phyloP scores from a whole-genome alignment of 306 rosid species.

The Clitoria ternatea region DNA sequence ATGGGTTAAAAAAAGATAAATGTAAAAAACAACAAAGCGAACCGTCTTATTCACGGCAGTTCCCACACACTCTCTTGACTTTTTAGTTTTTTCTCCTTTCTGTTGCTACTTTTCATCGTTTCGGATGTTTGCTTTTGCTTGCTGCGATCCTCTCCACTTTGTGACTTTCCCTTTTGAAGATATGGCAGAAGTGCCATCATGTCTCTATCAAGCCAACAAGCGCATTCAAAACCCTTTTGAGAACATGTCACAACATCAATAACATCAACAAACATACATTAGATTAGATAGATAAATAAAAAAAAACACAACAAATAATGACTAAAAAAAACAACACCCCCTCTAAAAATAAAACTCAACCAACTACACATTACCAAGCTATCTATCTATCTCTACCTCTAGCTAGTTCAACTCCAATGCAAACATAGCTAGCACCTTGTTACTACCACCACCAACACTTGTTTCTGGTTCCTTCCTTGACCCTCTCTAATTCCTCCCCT shows the following conservation, averaged over 20 bases:
- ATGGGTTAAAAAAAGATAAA: background rate
- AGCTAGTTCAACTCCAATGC: slow-evolving; percentile 39
- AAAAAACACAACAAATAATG: too few species aligned
- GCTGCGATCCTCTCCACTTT: slow-evolving; percentile 37
- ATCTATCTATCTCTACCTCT: too few species aligned
- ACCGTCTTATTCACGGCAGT: slow-evolving; percentile 65
- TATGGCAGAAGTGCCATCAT: slow-evolving; percentile 30
- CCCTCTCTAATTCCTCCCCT: background rate
- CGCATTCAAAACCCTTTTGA: slow-evolving; percentile 27
- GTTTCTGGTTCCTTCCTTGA: slow-evolving; percentile 33
- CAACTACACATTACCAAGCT: background rate
- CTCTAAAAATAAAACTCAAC: background rate
- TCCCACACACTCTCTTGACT: slow-evolving; percentile 65
- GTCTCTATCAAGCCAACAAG: slow-evolving; percentile 16
- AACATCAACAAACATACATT: background rate
- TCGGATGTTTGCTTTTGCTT: slow-evolving; percentile 41
- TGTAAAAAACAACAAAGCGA: slow-evolving; percentile 27
- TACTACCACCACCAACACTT: background rate
- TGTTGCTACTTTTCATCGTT: slow-evolving; percentile 41
- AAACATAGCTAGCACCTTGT: background rate
- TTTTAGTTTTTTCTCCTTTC: slow-evolving; percentile 29
- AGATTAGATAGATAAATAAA: too few species aligned
- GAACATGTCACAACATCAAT: background rate
- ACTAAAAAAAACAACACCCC: background rate
- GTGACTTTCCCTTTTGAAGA: slow-evolving; percentile 47